Conservation (phyloP, 192 early-diverging fungal genomes). For the Pilaira anomala region DNA sequence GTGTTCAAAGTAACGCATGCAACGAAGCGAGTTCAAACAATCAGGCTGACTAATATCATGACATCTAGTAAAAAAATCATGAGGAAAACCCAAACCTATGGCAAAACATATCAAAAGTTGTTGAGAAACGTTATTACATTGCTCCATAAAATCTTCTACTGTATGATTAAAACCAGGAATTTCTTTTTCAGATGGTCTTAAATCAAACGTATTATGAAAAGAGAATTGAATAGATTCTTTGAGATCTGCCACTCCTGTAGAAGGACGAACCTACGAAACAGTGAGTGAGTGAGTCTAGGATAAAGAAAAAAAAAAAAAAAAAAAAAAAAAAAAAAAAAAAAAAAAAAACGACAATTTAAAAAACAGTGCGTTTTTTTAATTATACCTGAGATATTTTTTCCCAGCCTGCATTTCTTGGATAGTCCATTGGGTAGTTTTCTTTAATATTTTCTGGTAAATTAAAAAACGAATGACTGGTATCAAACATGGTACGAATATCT, state of each 20-base stretch:
- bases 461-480: constrained; percentile 23
- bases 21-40: constrained; percentile 24
- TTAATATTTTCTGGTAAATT: constrained; percentile 27
- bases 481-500: constrained; percentile 21
- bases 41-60: constrained; percentile 33
- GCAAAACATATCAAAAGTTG: constrained; percentile 27
- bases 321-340: no score
- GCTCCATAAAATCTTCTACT: constrained; percentile 21
- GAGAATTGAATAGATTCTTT: constrained; percentile 32
- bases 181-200: constrained; percentile 25
- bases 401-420: constrained; percentile 30
- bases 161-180: constrained; percentile 20
- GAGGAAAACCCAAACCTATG: constrained; percentile 27
- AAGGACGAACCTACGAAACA: constrained; percentile 3
- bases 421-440: constrained; percentile 26
- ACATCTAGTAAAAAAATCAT: constrained; percentile 31
- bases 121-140: constrained; percentile 30
- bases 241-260: constrained; percentile 13
- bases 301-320: no score
- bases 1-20: constrained; percentile 14
- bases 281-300: no score
- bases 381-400: constrained; percentile 31
- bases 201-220: constrained; percentile 24
- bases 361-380: no score
- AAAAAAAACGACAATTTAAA: no score